phyloP scores from a whole-genome alignment of 2,329 filamentous ascomycete species.

The Monosporascus sp. region DNA sequence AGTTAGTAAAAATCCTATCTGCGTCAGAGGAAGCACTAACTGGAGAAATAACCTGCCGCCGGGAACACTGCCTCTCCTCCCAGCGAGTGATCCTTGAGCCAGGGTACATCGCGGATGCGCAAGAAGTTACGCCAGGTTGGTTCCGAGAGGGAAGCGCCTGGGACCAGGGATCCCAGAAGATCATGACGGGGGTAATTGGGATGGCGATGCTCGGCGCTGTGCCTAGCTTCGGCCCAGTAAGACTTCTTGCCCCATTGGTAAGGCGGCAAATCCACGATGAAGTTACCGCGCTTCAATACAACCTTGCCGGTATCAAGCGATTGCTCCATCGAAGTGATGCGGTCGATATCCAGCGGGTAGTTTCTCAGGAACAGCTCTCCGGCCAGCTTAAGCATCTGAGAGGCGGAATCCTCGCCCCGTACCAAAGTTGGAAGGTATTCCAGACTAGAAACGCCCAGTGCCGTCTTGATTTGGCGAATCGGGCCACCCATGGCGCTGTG shows the following conservation, averaged over 20 bases:
- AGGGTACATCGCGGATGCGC: slow-evolving; percentile 8
- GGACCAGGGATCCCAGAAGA: slow-evolving; percentile 13
- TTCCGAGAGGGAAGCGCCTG: slow-evolving; percentile 6
- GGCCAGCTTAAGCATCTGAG: slow-evolving; percentile 14
- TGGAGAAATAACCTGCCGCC: slow-evolving; percentile 14
- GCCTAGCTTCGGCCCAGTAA: slow-evolving; percentile 20
- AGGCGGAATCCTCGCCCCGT: slow-evolving; percentile 14
- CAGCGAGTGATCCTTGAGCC: slow-evolving; percentile 15
- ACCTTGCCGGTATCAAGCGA: not conserved
- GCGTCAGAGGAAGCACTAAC: no score
- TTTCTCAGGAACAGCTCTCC: slow-evolving; percentile 19
- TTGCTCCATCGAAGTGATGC: slow-evolving; percentile 6
- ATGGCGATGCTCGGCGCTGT: slow-evolving; percentile 17
- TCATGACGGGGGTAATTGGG: slow-evolving; percentile 20
- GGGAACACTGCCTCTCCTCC: slow-evolving; percentile 14
- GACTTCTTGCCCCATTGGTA: slow-evolving; percentile 24
- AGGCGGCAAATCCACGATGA: slow-evolving; percentile 19
- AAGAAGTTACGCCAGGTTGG: slow-evolving; percentile 20
- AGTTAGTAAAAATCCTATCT: no score
- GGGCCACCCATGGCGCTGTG: slow-evolving; percentile 27
- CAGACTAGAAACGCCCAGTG: slow-evolving; percentile 6
- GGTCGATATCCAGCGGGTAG: slow-evolving; percentile 17
- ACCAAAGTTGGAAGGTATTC: slow-evolving; percentile 17
- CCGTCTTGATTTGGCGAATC: slow-evolving; percentile 29
- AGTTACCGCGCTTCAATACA: not conserved